Percentiles rank a stretch among this genome's conserved stretches.
phyloP scores from a whole-genome alignment of 352 stramenopile genomes.

The Globisporangium rhizosaccharum region DNA sequence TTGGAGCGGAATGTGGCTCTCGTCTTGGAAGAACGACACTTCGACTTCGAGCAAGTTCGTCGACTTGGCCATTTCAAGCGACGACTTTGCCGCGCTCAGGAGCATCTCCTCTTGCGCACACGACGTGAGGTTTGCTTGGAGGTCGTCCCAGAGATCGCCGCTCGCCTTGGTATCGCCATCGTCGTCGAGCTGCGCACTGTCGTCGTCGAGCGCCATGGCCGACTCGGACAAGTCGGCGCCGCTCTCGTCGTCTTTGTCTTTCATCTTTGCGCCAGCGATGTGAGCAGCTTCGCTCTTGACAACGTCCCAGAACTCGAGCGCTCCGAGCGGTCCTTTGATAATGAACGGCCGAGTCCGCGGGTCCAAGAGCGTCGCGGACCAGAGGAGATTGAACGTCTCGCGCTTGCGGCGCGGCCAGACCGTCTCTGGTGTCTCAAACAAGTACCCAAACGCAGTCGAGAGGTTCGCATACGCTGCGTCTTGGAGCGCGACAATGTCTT shows the following conservation, averaged over 20 bases:
- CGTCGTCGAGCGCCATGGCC: slow-evolving; percentile 35
- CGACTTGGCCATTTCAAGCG: slow-evolving; percentile 60
- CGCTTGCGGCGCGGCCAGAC: slow-evolving; percentile 39
- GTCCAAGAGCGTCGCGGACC: slow-evolving; percentile 65
- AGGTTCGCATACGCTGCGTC: slow-evolving; percentile 51
- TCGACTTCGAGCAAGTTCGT: slow-evolving; percentile 76
- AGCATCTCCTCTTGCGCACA: slow-evolving; percentile 74
- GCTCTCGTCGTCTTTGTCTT: slow-evolving; percentile 32
- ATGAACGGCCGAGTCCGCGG: slow-evolving; percentile 71
- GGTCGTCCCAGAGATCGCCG: slow-evolving; percentile 69
- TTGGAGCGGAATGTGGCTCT: slow-evolving; percentile 44
- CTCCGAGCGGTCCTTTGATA: slow-evolving; percentile 56
- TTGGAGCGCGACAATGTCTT: slow-evolving; percentile 62
- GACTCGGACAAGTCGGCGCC: slow-evolving; percentile 32
- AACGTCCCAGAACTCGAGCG: slow-evolving; percentile 63
- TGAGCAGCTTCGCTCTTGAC: slow-evolving; percentile 54
- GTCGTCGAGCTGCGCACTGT: slow-evolving; percentile 18
- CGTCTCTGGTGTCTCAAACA: slow-evolving; percentile 40
- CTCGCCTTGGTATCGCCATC: slow-evolving; percentile 13
- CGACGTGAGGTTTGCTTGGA: slow-evolving; percentile 65
- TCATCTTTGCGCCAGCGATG: slow-evolving; percentile 44
- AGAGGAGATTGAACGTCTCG: slow-evolving; percentile 59
- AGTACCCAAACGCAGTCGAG: slow-evolving; percentile 45
- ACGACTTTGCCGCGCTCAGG: slow-evolving; percentile 58
- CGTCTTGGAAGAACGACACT: slow-evolving; percentile 75